Conservation (phyloP, 1,284 basidiomycete species). For the Sporisorium reilianum region DNA sequence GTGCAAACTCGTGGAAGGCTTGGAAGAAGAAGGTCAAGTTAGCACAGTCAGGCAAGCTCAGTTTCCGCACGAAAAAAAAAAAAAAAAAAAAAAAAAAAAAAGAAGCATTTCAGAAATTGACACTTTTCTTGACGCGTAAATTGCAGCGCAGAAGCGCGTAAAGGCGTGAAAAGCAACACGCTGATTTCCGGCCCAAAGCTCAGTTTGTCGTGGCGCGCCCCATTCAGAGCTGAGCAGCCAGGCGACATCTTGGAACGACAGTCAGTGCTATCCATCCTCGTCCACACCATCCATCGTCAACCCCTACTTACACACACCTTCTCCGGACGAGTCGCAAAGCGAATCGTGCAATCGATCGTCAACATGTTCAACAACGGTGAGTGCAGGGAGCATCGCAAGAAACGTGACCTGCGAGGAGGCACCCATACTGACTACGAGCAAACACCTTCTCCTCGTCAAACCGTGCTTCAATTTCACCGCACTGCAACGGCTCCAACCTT, state of each 20-base stretch:
- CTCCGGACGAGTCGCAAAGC: too few species aligned
- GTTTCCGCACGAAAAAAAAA: slow-evolving; percentile 33
- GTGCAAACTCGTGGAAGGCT: too few species aligned
- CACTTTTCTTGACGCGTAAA: slow-evolving; percentile 41
- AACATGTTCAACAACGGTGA: slow-evolving; percentile 52
- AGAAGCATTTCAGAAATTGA: slow-evolving; percentile 31
- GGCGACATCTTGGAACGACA: slow-evolving; percentile 2
- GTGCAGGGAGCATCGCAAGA: background rate
- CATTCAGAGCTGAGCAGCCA: background rate
- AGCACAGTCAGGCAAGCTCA: background rate
- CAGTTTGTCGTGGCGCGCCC: slow-evolving; percentile 19
- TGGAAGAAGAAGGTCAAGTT: background rate
- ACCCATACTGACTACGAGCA: background rate
- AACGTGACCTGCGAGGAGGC: background rate
- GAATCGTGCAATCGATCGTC: background rate
- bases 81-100: too few species aligned
- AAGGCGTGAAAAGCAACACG: slow-evolving; percentile 25
- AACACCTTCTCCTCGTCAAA: background rate
- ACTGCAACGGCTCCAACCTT: background rate
- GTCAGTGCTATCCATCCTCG: slow-evolving; percentile 1
- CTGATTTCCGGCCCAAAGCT: slow-evolving; percentile 22
- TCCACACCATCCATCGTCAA: slow-evolving; percentile 3
- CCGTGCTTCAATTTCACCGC: background rate
- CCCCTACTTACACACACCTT: background rate
- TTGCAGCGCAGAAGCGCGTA: slow-evolving; percentile 16